Evolutionary conservation across 202 grass and related monocot genomes (phyloP), one percentile per base, ranked within the genome.

Genomic region (Elaeis oleifera): DNA sequence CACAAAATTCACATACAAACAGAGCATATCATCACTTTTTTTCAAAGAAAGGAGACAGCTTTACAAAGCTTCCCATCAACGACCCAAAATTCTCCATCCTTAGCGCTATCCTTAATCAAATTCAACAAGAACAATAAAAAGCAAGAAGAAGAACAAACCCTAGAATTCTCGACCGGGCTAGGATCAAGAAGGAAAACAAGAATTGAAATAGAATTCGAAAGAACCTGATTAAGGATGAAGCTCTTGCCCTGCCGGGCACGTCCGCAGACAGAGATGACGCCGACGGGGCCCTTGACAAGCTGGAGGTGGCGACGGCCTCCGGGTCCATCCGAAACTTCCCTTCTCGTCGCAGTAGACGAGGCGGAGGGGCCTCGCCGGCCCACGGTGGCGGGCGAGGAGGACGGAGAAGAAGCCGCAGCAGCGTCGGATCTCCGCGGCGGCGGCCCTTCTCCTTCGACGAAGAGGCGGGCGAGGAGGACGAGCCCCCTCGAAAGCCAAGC

Each of bases 171-270:
- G 36, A 14, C 36, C 9, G 36, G 8, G 8, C 8, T 14, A 44
- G 36, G 36, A 13, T 44, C 36, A 44, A 13, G 36, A 44, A 44
- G 2, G 11, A 44, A 44, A 9, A 44, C 8, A 13, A 44, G 9
- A 44, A 44, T 13, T 44, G 36, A 3, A 13, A 44, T 13, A 44
- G 36, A 44, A 44, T 14, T 44, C 36, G 36, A 44, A 31, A 23
- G 50, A 55, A 82, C 86, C 80, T 89, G 77, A 55, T 89, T 89
- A 54, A 89, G 85, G 51, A 89, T 71, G 71, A 84, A 89, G 73
- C 85, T 89, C 85, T 89, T 89, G 49, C 85, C 85, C 67, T 89
- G 80, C 14, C 85, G 71, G 21, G 85, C 85, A 5, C 85, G 80
- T 21, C 80, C 85, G 36, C 77, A 89, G 22, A 89, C 77, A 22